Percentiles rank a stretch among this genome's conserved stretches.
phyloP scores from a whole-genome alignment of 75 land plant species.

The Sequoiadendron giganteum region DNA sequence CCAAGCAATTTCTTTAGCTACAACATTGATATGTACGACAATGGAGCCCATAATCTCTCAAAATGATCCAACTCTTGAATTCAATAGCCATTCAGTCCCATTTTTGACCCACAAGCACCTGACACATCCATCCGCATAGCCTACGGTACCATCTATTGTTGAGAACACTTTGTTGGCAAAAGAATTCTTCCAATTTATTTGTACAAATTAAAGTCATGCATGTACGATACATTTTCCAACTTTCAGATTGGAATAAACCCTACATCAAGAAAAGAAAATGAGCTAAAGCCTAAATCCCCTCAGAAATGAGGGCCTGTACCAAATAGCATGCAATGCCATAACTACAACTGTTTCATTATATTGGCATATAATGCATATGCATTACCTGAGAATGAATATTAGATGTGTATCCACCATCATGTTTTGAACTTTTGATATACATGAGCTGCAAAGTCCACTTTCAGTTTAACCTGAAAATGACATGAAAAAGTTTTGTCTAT shows the following conservation, averaged over 20 bases:
- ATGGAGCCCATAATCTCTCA: not conserved
- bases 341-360: not conserved
- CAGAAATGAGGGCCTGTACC: not conserved
- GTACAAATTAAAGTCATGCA: not conserved
- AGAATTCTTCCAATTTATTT: not conserved
- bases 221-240: no score
- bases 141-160: not conserved
- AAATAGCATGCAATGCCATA: not conserved
- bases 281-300: not conserved
- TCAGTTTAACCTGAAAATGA: slow-evolving; percentile 7
- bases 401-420: not conserved
- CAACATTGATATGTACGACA: not conserved
- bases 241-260: not conserved
- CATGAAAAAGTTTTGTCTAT: not conserved
- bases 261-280: not conserved
- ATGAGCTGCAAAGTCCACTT: not conserved
- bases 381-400: slow-evolving; percentile 3
- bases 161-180: not conserved
- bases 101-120: not conserved
- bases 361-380: not conserved
- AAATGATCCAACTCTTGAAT: not conserved
- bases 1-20: not conserved
- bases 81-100: not conserved
- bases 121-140: not conserved
- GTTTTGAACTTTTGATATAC: not conserved